These are phyloP conservation scores for Vigna unguiculata DNA, from an alignment of 306 rosid species.

Conservation along the genomic window DNA sequence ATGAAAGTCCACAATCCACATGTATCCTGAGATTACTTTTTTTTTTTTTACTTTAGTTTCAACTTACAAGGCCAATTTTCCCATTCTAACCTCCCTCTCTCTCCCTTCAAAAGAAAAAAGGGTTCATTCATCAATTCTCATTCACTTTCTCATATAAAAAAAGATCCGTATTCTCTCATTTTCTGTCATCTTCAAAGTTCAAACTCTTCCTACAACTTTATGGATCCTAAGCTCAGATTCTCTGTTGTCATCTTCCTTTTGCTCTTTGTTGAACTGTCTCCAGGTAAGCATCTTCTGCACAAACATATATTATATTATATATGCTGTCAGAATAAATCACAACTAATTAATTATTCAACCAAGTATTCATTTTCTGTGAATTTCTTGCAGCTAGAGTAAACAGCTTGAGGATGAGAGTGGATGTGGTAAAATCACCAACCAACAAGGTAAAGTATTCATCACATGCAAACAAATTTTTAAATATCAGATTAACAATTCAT, in stretches of 20 bases:
- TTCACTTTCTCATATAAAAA: conserved; percentile 33
- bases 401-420: conserved; percentile 41
- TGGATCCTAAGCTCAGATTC: conserved; percentile 46
- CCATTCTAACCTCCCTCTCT: conserved; percentile 31
- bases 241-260: conserved; percentile 45
- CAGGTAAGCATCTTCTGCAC: conserved; percentile 49
- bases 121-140: conserved; percentile 17
- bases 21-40: conserved; percentile 1
- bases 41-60: conserved; percentile 8
- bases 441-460: conserved; percentile 48
- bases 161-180: conserved; percentile 9
- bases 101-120: conserved; percentile 30
- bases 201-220: conserved; percentile 37
- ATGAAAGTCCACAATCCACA: conserved; percentile 7
- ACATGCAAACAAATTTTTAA: not conserved
- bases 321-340: conserved; percentile 8
- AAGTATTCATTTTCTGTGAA: conserved; percentile 6
- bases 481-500: conserved; percentile 10
- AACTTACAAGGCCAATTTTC: conserved; percentile 13
- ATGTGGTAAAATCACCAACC: conserved; percentile 43
- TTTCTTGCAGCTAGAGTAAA: conserved; percentile 50
- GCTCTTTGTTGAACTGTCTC: conserved; percentile 49
- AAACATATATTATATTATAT: not conserved
- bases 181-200: conserved; percentile 11
- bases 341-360: not conserved